Base-by-base conservation (phyloP, 345 rosid genomes). In the Pistacia integerrima region DNA sequence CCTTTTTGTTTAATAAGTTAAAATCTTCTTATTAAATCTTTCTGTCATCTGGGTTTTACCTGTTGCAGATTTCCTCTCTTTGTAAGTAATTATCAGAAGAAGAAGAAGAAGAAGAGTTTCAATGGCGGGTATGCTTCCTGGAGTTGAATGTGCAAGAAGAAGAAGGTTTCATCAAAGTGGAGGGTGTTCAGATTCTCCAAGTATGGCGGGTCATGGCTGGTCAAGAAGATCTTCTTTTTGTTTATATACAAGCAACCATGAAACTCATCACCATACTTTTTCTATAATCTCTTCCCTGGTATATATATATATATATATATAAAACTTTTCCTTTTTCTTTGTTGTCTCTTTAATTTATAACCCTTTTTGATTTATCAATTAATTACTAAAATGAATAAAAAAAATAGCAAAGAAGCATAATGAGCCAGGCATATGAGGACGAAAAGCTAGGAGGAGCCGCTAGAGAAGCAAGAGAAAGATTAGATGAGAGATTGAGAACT, bases 41-140 rank as follows among this genome's bases (percentile, higher is more conserved):
- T 7, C 46, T 41, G 46, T 41, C 46, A 41, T 8, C 46, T 41
- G 46, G 46, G 46, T 41, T 41, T 41, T 8, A 5, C 9, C 46
- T 41, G 46, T 41, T 41, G 46, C 46, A 41, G 46, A 7, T 41
- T 41, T 41, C 6, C 8, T 41, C 1, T 41, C 8, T 41, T 7
- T 41, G 46, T 41, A 41, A 5, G 46, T 6, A 41, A 41, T 6
- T 41, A 41, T 41, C 46, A 41, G 46, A 41, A 41, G 46, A 41
- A 41, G 46, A 30, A 28, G 30, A 28, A 30, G 33, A 30, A 41
- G 8, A 41, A 41, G 46, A 1, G 8, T 41, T 41, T 41, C 46
- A 48, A 92, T 92, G 93, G 97, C 98, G 5, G 97, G 98, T 1
- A 90, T 90, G 94, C 87, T 96, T 70, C 90, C 94, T 56, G 99